Conservation (phyloP, 257 asterid species). For the Avicennia marina region DNA sequence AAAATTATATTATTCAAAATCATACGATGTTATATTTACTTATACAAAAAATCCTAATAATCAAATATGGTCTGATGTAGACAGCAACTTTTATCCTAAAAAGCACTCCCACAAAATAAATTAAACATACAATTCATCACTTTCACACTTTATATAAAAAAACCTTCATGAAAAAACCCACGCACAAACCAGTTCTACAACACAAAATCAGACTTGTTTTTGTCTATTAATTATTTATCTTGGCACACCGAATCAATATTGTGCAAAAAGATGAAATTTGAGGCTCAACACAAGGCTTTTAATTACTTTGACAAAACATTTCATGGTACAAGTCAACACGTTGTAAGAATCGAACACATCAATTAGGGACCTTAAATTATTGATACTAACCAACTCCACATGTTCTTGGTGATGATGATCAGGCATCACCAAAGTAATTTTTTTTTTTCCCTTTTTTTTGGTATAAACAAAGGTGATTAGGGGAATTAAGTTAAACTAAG, state of each 20-base stretch:
- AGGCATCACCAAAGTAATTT: neutral
- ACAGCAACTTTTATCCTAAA: too few species aligned
- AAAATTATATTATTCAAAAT: too few species aligned
- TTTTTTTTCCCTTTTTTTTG: neutral
- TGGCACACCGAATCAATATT: too few species aligned
- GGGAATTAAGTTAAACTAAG: slow-evolving; percentile 27
- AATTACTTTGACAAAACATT: neutral
- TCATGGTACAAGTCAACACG: slow-evolving; percentile 29
- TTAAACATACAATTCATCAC: too few species aligned
- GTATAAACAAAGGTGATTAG: slow-evolving; percentile 18
- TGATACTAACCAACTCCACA: slow-evolving; percentile 14
- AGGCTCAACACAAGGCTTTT: slow-evolving; percentile 12
- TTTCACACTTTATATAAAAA: too few species aligned
- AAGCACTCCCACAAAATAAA: too few species aligned
- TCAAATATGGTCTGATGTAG: too few species aligned
- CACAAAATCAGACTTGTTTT: too few species aligned
- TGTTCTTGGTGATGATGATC: slow-evolving; percentile 19
- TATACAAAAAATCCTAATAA: too few species aligned
- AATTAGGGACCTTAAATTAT: slow-evolving; percentile 15
- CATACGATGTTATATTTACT: too few species aligned
- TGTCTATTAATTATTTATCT: neutral
- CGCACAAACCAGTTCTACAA: too few species aligned
- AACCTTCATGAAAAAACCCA: too few species aligned
- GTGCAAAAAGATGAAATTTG: neutral
- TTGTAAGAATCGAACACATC: neutral